Evolutionary conservation across 306 rosid genomes (phyloP), one percentile per base, ranked within the genome.

Genomic region (Medicago ruthenica): DNA sequence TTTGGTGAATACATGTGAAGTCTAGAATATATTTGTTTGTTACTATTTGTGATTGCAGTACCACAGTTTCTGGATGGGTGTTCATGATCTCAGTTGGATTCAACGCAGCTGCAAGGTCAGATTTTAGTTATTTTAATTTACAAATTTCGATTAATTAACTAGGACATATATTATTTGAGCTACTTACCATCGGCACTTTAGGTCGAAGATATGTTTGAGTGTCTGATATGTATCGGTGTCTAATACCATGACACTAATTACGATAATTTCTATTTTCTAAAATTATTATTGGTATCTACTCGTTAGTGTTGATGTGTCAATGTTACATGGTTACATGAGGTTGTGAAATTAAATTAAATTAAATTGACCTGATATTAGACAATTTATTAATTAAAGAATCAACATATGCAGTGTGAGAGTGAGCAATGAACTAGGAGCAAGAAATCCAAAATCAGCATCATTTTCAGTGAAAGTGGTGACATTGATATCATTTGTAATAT

Each of bases 71-170:
- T 9, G 97, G 94, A 73, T 87, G 92, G 92, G 89, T 84, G 55
- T 86, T 88, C 87, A 90, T 92, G 97, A 85, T 90, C 67, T 88
- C 94, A 2, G 92, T 88, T 51, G 97, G 97, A 45, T 87, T 92
- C 87, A 90, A 92, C 4, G 97, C 97, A 7, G 97, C 96, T 12
- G 92, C 90, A 8, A 92, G 97, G 97, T 92, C 21, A 20, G 65
- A 58, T 63, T 20, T 8, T 24, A 21, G 2, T 45, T 13, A 5
- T 14, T 27, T 18, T 12, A 16, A 9, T 37, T 64, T 36, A 61
- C 42, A 13, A 24, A 22, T 14, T 73, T 59, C 22, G 7, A 37
- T 13, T 53, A 8, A 16, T 3, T 59, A 22, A 4, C 12, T 42
- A n/a, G n/a, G n/a, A n/a, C n/a, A n/a, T 42, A 42, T 42, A 24